Percentiles rank a stretch among this genome's conserved stretches.
Evolutionary conservation across 2,329 filamentous ascomycete species (phyloP).

Genomic region (Nothophoma quercina): DNA sequence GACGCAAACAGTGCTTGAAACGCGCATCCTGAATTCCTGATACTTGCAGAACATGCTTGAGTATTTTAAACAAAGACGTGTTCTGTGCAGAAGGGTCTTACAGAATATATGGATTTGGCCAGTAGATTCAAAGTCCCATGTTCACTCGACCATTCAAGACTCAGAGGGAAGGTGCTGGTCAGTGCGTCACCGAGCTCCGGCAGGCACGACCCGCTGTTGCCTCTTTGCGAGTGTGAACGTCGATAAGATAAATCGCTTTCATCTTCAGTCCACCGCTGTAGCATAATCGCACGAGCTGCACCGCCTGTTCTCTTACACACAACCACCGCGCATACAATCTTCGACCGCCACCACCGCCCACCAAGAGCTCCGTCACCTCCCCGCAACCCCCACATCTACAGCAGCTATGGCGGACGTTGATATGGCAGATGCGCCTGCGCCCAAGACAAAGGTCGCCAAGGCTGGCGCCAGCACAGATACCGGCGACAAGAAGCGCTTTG

Average conservation of each 20-base stretch:
- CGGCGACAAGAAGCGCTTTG: constrained; percentile 89
- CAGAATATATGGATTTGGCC: neutral
- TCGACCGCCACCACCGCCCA: neutral
- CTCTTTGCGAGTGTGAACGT: constrained; percentile 3
- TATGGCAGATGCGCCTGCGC: constrained; percentile 82
- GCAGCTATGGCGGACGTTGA: constrained; percentile 88
- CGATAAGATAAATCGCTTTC: constrained; percentile 4
- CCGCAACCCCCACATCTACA: constrained; percentile 28
- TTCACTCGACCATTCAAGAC: constrained; percentile 1
- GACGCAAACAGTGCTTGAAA: constrained; percentile 15
- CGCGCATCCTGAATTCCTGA: neutral
- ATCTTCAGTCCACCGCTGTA: neutral
- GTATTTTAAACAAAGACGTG: neutral
- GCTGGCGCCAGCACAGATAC: constrained; percentile 60
- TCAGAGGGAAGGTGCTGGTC: constrained; percentile 10
- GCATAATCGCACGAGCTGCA: constrained; percentile 16
- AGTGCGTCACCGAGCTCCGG: constrained; percentile 10
- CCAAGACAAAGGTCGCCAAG: constrained; percentile 61
- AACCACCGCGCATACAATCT: neutral
- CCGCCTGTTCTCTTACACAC: neutral
- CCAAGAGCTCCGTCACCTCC: constrained; percentile 7
- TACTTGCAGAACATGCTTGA: no score
- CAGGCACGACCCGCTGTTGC: constrained; percentile 17
- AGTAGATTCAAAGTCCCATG: neutral
- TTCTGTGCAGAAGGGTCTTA: neutral